Evolutionary conservation across 352 stramenopile genomes (phyloP).

Genomic region (Globisporangium nagaii): DNA sequence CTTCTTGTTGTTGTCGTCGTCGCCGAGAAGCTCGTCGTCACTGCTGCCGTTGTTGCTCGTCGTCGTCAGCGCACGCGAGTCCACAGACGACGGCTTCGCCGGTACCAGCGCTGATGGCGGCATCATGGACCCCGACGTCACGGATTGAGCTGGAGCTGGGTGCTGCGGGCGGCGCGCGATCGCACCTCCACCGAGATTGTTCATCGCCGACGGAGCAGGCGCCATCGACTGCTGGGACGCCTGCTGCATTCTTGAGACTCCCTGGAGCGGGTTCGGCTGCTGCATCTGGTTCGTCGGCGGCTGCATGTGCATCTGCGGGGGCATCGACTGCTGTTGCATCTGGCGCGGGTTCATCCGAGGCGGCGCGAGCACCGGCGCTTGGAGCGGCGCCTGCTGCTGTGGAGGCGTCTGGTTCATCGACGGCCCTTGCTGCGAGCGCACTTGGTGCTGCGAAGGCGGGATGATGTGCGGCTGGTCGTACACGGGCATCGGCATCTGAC

Average conservation of each 20-base stretch:
- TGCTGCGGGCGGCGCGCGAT: constrained; percentile 7
- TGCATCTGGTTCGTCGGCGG: constrained; percentile 10
- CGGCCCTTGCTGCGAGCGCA: constrained; percentile 20
- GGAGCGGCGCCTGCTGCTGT: constrained; percentile 23
- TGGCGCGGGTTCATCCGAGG: constrained; percentile 13
- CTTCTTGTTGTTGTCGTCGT: constrained; percentile 69
- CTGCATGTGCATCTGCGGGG: constrained; percentile 15
- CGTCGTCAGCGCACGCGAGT: constrained; percentile 37
- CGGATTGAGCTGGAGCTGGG: constrained; percentile 9
- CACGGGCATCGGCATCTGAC: constrained; percentile 44
- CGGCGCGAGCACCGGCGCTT: constrained; percentile 11
- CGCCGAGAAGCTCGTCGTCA: constrained; percentile 45
- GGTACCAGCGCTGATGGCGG: constrained; percentile 36
- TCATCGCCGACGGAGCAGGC: constrained; percentile 6
- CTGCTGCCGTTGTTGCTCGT: constrained; percentile 52
- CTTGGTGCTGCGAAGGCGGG: constrained; percentile 28
- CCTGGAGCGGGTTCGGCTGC: constrained; percentile 11
- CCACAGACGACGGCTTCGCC: constrained; percentile 20
- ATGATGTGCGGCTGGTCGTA: constrained; percentile 64
- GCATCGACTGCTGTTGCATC: constrained; percentile 15
- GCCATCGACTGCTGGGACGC: constrained; percentile 8
- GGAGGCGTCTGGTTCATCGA: constrained; percentile 24
- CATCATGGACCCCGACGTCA: constrained; percentile 18
- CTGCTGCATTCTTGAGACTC: constrained; percentile 10
- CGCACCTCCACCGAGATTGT: neutral